Conservation (phyloP, 306 rosid species). For the Comarum palustre region DNA sequence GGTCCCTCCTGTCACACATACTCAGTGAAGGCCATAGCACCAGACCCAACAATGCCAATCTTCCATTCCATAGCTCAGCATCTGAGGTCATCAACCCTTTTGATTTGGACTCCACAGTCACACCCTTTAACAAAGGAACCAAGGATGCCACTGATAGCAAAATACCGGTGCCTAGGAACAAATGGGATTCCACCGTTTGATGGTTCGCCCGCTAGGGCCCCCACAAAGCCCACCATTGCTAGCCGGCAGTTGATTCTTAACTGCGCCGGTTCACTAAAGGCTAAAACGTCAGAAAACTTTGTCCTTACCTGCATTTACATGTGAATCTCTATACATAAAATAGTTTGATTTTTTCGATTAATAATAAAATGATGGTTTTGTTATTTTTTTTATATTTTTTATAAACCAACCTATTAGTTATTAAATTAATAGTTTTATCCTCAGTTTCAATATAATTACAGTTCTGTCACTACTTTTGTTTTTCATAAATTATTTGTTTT, state of each 20-base stretch:
- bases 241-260: slow-evolving; percentile 68
- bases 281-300: slow-evolving; percentile 44
- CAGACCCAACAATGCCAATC: slow-evolving; percentile 67
- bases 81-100: slow-evolving; percentile 45
- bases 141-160: slow-evolving; percentile 49
- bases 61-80: slow-evolving; percentile 74
- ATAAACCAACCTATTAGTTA: no score
- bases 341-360: no score
- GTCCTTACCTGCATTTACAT: slow-evolving; percentile 35
- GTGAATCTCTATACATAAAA: no score
- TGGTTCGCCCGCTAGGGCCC: slow-evolving; percentile 56
- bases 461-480: no score
- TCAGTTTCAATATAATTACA: no score
- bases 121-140: slow-evolving; percentile 55
- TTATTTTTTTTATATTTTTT: no score
- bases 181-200: slow-evolving; percentile 53
- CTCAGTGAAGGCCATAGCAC: slow-evolving; percentile 60
- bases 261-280: slow-evolving; percentile 62
- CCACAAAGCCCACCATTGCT: slow-evolving; percentile 64
- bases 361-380: no score
- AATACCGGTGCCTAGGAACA: slow-evolving; percentile 51
- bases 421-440: no score
- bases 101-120: slow-evolving; percentile 60
- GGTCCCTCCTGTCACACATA: slow-evolving; percentile 50
- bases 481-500: no score